Evolutionary conservation across 139 green algal species (phyloP), one percentile per base, ranked within the genome.

Genomic region (Chlorella sp.): DNA sequence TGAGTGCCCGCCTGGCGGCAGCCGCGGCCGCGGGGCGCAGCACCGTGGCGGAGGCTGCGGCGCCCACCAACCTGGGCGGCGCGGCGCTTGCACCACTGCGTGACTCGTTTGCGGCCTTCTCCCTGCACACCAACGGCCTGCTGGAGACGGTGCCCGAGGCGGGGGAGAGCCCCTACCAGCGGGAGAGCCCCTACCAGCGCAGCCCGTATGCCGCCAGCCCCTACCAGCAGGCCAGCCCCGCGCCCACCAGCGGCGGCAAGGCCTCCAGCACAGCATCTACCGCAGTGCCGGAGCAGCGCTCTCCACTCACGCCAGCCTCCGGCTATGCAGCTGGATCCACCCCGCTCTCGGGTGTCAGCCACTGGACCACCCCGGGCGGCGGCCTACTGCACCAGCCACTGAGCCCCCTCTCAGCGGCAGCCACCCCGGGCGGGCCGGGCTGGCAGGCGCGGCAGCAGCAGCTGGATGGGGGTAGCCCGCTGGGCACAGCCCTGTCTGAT

Each of bases 241-340:
- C 62, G 19, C 51, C 9, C 2, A 44, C 3, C 73, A 48, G 73
- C 43, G 73, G 43, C 44, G 79, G 64, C 62, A 38, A 72, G 32
- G 64, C 64, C 43, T 84, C 79, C 17, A 84, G 79, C 64, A 68
- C 79, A 22, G 81, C 81, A 32, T 86, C 81, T 13, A 81, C 81
- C 8, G 51, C 65, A 2, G 30, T 81, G 6, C 81, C 81, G 13
- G 51, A 60, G 51, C 17, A 54, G 70, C 19, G 16, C 13, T 86
- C 81, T 28, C 81, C 81, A 20, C 72, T 86, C 36, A 86, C 81
- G 3, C 81, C 81, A 9, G 58, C 81, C 32, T 86, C 81, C 0
- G 81, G 40, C 20, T 84, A 54, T 64, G 79, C 64, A 3, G 79
- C 64, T 44, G 64, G 79, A 43, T 28, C 43, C n/a, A 51, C 64